Conservation (phyloP, 306 rosid genomes). For the Dalbergia cultrata region DNA sequence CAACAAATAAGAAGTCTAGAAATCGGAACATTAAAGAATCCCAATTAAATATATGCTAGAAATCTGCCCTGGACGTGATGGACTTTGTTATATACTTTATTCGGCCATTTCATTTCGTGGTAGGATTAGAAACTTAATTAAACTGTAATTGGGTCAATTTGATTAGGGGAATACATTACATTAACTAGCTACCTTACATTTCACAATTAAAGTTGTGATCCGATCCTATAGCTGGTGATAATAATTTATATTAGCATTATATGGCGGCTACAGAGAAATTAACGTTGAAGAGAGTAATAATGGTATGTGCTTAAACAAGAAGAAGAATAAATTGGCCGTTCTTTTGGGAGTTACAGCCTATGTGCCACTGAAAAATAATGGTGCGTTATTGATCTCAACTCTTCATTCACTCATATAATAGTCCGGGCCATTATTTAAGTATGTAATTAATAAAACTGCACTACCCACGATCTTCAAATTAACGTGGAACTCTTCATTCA, state of each 20-base stretch:
- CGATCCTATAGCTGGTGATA: background rate
- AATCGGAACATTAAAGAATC: no score
- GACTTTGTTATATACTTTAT: background rate
- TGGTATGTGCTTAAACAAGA: background rate
- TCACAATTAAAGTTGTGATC: background rate
- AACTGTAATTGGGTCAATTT: no score
- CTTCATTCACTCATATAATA: background rate
- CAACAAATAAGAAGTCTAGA: background rate
- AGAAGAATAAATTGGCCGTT: background rate
- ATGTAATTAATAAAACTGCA: background rate
- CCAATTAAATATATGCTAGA: no score
- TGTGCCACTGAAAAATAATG: background rate
- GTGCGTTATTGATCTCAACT: background rate
- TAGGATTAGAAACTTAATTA: no score
- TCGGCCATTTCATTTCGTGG: background rate
- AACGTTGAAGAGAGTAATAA: background rate
- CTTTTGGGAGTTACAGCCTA: background rate
- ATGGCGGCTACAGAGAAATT: background rate
- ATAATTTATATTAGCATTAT: background rate
- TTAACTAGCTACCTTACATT: background rate
- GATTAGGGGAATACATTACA: background rate
- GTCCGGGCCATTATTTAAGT: background rate
- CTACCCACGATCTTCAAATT: constrained; percentile 5
- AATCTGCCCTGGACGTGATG: background rate
- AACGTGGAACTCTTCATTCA: background rate